Evolutionary conservation across 1,139 yeast species (phyloP), one percentile per base, ranked within the genome.

Genomic region (Nakaseomyces nivariensis): DNA sequence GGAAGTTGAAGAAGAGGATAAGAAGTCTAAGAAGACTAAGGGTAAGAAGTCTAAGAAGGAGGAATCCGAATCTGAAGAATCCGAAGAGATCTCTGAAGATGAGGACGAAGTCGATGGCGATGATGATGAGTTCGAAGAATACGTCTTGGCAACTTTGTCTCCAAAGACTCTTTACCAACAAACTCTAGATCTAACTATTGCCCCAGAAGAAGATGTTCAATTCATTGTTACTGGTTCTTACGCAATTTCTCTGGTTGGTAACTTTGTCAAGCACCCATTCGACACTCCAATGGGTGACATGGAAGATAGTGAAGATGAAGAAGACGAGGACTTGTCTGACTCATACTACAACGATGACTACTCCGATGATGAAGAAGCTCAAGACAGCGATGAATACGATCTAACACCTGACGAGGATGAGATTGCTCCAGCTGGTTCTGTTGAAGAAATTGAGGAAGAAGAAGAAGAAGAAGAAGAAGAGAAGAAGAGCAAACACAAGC

Each of bases 171-270:
- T 81, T 68, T 90, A 71, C 78, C 99, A 92, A 76, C 97, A 92
- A 76, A 75, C 94, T 54, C 70, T 92, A 54, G 97, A 92, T 66
- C 73, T 92, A 60, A 88, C 95, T 65, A 85, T 94, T 66, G 78
- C 84, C 53, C 96, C 97, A 63, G 94, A 84, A 65, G 98, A 92
- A 74, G 96, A 89, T 66, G 90, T 92, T 54, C 82, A 78, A 75
- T 92, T 92, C 67, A 95, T 88, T 64, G 97, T 87, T 53, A 85
- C 96, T 57, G 98, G 98, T 62, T 89, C 97, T 37, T 89, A 88
- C 74, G 86, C 96, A 59, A 76, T 92, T 59, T 95, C 90, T 70
- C 75, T 92, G 64, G 77, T 88, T 61, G 99, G 99, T 75, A 90
- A 92, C 82, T 88, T 84, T 73, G 84, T 92, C 66, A 94, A 86